Base-by-base conservation (phyloP, 2,329 filamentous ascomycete species). In the Curvularia spicifera region DNA sequence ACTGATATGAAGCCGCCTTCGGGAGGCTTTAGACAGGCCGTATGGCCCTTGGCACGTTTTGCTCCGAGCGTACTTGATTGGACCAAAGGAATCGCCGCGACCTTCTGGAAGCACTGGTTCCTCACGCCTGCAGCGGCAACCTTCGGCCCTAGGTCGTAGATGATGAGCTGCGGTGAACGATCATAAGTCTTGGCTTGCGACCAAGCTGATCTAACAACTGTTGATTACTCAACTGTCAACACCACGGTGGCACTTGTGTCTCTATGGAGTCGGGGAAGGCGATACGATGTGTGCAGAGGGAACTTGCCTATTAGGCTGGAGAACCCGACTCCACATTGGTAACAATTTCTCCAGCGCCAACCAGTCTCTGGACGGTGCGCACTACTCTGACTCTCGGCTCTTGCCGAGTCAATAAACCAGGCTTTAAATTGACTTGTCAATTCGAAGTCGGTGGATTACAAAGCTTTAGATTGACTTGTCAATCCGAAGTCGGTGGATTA, bases 31-130 rank as follows among this genome's bases (percentile, higher is more conserved):
- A 3, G 71, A 73, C 48, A 74, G 71, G 60, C 67, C 65, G 60
- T 37, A 66, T 63, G 64, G 68, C 63, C 70, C 72, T 45, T 73
- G 72, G 71, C 71, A 69, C 28, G 31, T 66, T 66, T 72, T 73
- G 64, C 67, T 71, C 24, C 47, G 46, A 71, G 70, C 20, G 20
- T 26, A 24, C 40, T 43, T 24, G 40, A 24, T 13, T 43, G 40
- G 64, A 75, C 65, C 58, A 63, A 61, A 29, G 24, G 24, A 26
- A 26, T 26, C 6, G 24, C 24, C 6, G 24, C 6, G 6, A 26
- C 24, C 24, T 26, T 26, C 24, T 26, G 24, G 24, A 26, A 4
- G 24, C 24, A 26, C 24, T 26, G 24, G 24, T 26, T 26, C 6
- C 24, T 26, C 24, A 26, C 4, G 4, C 24, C 24, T 6, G 24